phyloP scores from a whole-genome alignment of 345 rosid species.

The Linum trigynum region DNA sequence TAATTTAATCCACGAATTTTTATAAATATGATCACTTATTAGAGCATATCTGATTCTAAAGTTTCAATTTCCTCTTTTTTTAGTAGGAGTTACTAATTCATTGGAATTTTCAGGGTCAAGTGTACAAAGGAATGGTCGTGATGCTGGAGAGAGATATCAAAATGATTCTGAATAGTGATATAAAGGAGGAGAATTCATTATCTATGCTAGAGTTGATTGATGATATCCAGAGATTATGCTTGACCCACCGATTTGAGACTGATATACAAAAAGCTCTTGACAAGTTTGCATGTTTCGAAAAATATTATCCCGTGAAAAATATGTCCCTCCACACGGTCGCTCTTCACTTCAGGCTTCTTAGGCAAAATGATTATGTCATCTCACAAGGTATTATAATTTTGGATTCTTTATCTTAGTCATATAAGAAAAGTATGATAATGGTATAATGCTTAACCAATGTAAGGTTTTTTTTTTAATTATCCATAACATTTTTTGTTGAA shows the following conservation, averaged over 20 bases:
- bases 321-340: slow-evolving; percentile 22
- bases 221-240: slow-evolving; percentile 34
- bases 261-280: slow-evolving; percentile 24
- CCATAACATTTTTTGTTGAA: no score
- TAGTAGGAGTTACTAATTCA: no score
- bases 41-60: no score
- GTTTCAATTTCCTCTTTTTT: no score
- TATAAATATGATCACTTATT: no score
- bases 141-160: slow-evolving; percentile 27
- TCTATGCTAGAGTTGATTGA: slow-evolving; percentile 28
- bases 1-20: no score
- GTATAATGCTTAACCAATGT: no score
- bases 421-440: no score
- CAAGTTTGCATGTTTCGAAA: slow-evolving; percentile 1
- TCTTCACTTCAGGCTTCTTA: slow-evolving; percentile 35
- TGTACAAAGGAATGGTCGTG: slow-evolving; percentile 8
- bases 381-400: slow-evolving; percentile 28
- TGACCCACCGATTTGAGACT: slow-evolving; percentile 23
- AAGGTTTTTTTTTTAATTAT: no score
- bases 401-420: no score
- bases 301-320: not conserved
- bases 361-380: slow-evolving; percentile 32
- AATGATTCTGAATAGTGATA: slow-evolving; percentile 10
- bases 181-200: not conserved
- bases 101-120: slow-evolving; percentile 6